phyloP scores from a whole-genome alignment of 768 basidiomycete species.

The Naganishia kalamii region DNA sequence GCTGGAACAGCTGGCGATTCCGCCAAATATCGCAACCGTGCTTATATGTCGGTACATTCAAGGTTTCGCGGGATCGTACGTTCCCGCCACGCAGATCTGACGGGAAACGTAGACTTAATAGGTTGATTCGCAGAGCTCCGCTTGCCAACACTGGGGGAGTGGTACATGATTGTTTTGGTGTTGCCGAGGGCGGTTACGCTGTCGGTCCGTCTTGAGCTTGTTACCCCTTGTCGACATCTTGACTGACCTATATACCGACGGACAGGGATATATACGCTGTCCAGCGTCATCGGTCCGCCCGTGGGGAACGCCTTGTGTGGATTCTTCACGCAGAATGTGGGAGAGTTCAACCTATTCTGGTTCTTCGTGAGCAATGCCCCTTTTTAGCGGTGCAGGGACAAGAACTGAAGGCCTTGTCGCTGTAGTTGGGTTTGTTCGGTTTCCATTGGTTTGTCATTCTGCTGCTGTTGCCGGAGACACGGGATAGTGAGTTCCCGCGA shows the following conservation, averaged over 20 bases:
- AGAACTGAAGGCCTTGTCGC: background rate
- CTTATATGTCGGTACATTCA: constrained; percentile 34
- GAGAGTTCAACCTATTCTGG: constrained; percentile 35
- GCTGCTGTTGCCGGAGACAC: constrained; percentile 32
- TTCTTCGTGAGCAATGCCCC: constrained; percentile 22
- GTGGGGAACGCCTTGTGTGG: constrained; percentile 30
- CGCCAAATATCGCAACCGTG: constrained; percentile 29
- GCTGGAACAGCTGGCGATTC: constrained; percentile 20
- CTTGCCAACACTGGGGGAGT: constrained; percentile 36
- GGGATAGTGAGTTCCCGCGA: constrained; percentile 25
- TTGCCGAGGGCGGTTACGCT: constrained; percentile 30
- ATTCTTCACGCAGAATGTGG: constrained; percentile 29
- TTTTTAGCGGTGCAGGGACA: background rate
- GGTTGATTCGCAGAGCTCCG: background rate
- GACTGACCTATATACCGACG: background rate
- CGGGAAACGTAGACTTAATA: background rate
- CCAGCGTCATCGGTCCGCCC: constrained; percentile 28
- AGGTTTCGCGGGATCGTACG: constrained; percentile 32
- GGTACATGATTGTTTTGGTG: constrained; percentile 32
- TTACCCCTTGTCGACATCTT: background rate
- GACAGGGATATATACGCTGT: constrained; percentile 8
- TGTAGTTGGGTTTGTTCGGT: constrained; percentile 31
- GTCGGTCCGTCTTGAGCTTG: background rate
- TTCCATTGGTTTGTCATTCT: constrained; percentile 29
- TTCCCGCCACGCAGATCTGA: background rate